Base-by-base conservation (phyloP, 2,329 filamentous ascomycete species). In the Clarireedia sp. region DNA sequence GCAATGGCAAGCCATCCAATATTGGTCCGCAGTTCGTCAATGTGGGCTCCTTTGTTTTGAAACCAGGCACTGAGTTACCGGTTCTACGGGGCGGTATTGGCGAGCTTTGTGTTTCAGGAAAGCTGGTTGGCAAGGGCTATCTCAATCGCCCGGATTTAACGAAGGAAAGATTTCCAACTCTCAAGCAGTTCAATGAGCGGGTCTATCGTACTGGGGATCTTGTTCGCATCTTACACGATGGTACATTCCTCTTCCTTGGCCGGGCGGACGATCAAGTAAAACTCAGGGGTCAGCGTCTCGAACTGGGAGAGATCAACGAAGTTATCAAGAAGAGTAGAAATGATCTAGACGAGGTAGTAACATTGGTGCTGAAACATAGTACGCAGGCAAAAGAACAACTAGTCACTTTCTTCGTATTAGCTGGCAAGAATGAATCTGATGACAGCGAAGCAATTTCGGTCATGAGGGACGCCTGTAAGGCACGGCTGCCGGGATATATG, bases 201-300 rank as follows among this genome's bases (percentile, higher is more conserved):
- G 78, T 95, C 0, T 97, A 96, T 66, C 82, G 90, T 6, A 96
- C 92, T 0, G 91, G 91, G 0, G 91, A 97, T 68, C 76, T 96
- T 0, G 91, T 96, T 1, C 79, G 91, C 5, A 77, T 95, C 16
- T 72, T 95, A 7, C 78, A 90, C 52, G 87, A 96, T 67, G 84
- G 82, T 1, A 89, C 86, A 44, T 91, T 96, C 61, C 87, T 92
- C 55, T 96, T 96, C 66, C 75, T 95, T 2, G 91, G 92, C 2
- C 82, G 92, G 14, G 87, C 86, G 5, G 92, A 97, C 66, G 90
- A 95, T 54, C 91, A 97, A 70, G 85, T 96, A 59, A 97, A 97
- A 68, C 78, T 96, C 3, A 83, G 92, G 10, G 91, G 91, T 0
- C 91, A 96, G 68, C 79, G 91, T 14, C 78, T 97, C 0, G 92